Evolutionary conservation across 169 alveolate genomes (phyloP).

Genomic region (Neospora caninum): DNA sequence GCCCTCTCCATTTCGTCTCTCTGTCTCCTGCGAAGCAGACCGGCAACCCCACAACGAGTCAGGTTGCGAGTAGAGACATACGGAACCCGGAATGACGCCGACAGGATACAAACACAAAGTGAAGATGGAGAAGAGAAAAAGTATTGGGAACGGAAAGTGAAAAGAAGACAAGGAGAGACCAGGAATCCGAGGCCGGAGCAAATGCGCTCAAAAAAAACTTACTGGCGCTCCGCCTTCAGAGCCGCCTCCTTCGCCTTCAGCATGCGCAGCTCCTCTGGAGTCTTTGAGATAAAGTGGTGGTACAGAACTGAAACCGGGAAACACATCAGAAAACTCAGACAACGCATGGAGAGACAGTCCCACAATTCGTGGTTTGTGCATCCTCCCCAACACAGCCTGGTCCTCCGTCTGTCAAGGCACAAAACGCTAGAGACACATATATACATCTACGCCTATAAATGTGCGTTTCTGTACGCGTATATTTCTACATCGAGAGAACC

Average conservation of each 20-base stretch:
- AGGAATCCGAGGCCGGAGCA: not conserved
- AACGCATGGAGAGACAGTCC: not conserved
- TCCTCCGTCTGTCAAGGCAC: no score
- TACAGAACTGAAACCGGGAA: slow-evolving; percentile 69
- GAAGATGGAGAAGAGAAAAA: not conserved
- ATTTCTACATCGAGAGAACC: no score
- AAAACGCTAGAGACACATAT: no score
- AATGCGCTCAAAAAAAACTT: not conserved
- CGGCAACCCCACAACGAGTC: not conserved
- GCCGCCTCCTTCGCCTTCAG: slow-evolving; percentile 64
- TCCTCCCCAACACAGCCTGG: no score
- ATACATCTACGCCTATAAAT: no score
- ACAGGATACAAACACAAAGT: no score
- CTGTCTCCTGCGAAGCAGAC: not conserved
- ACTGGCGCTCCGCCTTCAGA: slow-evolving; percentile 69
- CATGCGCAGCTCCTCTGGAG: slow-evolving; percentile 65
- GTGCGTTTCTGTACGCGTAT: not conserved
- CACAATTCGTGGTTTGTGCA: not conserved
- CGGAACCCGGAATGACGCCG: no score
- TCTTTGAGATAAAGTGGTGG: slow-evolving; percentile 71
- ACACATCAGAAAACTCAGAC: not conserved
- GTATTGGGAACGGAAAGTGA: not conserved
- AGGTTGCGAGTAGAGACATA: no score
- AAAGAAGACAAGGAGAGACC: not conserved
- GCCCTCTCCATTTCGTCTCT: not conserved